A percentile compares a stretch with the other conserved stretches of the same genome.
These are phyloP conservation scores for Hanseniaspora occidentalis DNA, from an alignment of 805 yeast species.

Conservation along the genomic window DNA sequence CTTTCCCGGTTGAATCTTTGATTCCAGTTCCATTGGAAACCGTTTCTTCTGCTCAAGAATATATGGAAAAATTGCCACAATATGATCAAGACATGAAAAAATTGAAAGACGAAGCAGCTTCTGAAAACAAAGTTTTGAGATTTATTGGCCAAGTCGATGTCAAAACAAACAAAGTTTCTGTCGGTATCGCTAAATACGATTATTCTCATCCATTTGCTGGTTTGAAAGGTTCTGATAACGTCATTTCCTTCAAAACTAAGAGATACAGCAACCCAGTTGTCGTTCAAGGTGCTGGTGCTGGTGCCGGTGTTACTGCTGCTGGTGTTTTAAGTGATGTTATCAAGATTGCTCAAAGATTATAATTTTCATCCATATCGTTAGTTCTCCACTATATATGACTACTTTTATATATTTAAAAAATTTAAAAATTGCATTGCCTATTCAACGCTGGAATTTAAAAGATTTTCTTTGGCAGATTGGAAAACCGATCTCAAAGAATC, in stretches of 20 bases:
- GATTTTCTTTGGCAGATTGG: slow-evolving; percentile 39
- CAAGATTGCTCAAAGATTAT: slow-evolving; percentile 78
- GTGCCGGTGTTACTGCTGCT: slow-evolving; percentile 63
- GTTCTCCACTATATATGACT: background rate
- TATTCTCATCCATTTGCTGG: slow-evolving; percentile 91
- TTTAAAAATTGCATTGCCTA: background rate
- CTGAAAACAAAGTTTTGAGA: slow-evolving; percentile 77
- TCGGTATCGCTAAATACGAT: slow-evolving; percentile 80
- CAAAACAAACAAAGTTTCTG: slow-evolving; percentile 54
- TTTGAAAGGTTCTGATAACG: slow-evolving; percentile 92
- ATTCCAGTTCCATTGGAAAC: slow-evolving; percentile 80
- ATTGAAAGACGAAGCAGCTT: slow-evolving; percentile 69
- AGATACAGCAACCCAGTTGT: slow-evolving; percentile 90
- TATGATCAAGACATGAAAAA: slow-evolving; percentile 71
- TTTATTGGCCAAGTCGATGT: slow-evolving; percentile 88
- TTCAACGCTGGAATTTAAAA: slow-evolving; percentile 2
- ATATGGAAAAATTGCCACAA: slow-evolving; percentile 65
- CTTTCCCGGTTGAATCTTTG: slow-evolving; percentile 89
- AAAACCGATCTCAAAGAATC: slow-evolving; percentile 39
- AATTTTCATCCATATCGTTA: slow-evolving; percentile 1
- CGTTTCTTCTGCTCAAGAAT: slow-evolving; percentile 62
- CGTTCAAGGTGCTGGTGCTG: slow-evolving; percentile 96
- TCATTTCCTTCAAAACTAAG: slow-evolving; percentile 79
- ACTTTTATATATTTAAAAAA: background rate
- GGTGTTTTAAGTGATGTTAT: slow-evolving; percentile 93